Evolutionary conservation across 306 rosid genomes (phyloP), one percentile per base, ranked within the genome.

Genomic region (Gillenia trifoliata): DNA sequence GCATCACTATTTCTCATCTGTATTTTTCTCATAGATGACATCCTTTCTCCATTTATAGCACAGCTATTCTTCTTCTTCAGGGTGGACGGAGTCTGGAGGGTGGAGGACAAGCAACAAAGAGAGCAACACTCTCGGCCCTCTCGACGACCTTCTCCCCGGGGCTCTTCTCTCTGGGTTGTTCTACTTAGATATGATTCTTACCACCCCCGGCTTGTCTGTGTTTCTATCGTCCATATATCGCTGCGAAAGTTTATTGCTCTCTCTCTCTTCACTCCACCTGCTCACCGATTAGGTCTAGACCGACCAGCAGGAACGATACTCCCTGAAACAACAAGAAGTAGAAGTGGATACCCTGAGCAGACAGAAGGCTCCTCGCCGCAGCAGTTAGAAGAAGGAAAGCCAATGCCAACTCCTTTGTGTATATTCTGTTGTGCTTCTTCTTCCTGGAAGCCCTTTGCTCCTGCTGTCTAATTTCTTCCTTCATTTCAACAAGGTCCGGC

Each of bases 331-430:
- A 75, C 88, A 93, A 80, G 90, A 93, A 93, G 87, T 93, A 93
- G 86, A 93, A 93, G 75, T 93, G 98, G 81, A 93, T 89, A 40
- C 98, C 98, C 77, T 93, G 98, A 33, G 97, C 97, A 15, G 98
- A 91, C n/a, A 93, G 81, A n/a, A 93, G 88, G 77, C 97, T 91
- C 81, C 98, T 83, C 3, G 97, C 97, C 8, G 98, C 81, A 41
- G 98, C 98, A 30, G 98, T 91, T 75, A 93, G 79, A 20, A 93
- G 96, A 28, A 91, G 85, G 77, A 93, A 89, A 9, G 98, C 97
- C 78, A 93, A 75, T 38, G 98, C 81, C 69, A 93, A 87, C 72
- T 93, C 98, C 87, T 91, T 93, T 64, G 84, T 78, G 43, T 91
- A 93, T 69, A 93, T 88, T 75, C 93, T 84, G 70, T 93, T 93